A percentile compares a stretch with the other conserved stretches of the same genome.
Conservation (phyloP, 139 green algal genomes). For the Volvox africanus region DNA sequence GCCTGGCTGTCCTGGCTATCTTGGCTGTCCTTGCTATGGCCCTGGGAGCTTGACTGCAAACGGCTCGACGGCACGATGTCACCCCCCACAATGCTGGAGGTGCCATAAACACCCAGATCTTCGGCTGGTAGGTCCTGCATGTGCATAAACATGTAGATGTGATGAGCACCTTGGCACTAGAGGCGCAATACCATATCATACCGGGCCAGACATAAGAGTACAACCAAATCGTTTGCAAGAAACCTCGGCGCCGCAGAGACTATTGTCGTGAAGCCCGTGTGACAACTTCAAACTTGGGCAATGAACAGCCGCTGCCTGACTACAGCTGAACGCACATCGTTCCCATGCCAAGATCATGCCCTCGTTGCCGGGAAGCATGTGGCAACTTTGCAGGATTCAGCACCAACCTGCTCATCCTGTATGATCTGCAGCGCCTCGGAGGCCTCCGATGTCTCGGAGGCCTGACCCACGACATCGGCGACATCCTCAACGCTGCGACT, state of each 20-base stretch:
- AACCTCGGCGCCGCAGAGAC: no score
- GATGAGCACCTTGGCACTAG: no score
- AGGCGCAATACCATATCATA: no score
- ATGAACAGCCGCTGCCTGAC: no score
- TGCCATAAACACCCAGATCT: neutral
- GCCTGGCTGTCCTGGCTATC: slow-evolving; percentile 1
- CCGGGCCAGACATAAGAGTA: no score
- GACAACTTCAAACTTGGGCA: no score
- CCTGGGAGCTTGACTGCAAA: neutral
- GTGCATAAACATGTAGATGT: neutral
- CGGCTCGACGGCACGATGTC: neutral
- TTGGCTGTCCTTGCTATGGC: neutral
- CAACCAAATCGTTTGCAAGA: no score
- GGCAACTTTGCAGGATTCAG: no score
- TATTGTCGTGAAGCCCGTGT: no score
- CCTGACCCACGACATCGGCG: neutral
- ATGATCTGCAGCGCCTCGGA: neutral
- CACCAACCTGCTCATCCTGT: slow-evolving; percentile 2
- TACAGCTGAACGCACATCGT: no score
- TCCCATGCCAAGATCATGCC: no score
- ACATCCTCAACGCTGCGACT: slow-evolving; percentile 5
- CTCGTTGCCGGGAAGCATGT: no score
- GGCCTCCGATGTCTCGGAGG: neutral
- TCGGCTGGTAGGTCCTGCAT: neutral
- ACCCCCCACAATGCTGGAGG: neutral